Base-by-base conservation (phyloP, 2,329 filamentous ascomycete species). In the Eutypa lata region DNA sequence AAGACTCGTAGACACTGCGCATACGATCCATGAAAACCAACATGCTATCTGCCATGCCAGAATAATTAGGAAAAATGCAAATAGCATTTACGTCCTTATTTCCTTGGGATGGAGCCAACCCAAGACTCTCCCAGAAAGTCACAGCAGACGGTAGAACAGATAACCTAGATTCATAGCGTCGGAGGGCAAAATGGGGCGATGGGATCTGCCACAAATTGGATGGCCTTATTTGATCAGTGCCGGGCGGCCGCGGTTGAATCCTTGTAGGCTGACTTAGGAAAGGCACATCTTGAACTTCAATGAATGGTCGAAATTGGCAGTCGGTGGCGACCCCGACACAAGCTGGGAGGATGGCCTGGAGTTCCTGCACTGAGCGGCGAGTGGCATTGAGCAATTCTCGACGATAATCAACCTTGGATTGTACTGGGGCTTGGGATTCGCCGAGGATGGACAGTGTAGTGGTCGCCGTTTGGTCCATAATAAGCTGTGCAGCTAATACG, bases 121-220 rank as follows among this genome's bases (percentile, higher is more conserved):
- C 88, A 18, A 95, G 73, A 46, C 86, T 85, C 65, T 94, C 90
- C 91, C 90, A 95, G 64, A 94, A 96, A 1, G 80, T 74, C 19
- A 93, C 74, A 0, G 89, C 87, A 1, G 89, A 82, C 2, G 90
- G 88, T 21, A 93, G 75, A 38, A 95, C 76, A 11, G 91, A 90
- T 52, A 91, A 80, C 47, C 81, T 82, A 2, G 79, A 78, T 38
- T 91, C 87, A 19, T 84, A 82, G 50, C 90, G 80, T 47, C 86
- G 85, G 11, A 95, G 76, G 58, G 90, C 85, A 37, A 94, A 73
- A 62, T 89, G 86, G 1, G 90, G 89, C 0, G 84, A 75, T 1
- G 82, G 80, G 2, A 94, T 81, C 40, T 78, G 75, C 57, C 88
- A 88, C 2, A 86, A 70, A 56, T 77, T 80, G 49, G 71, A 80